phyloP scores from a whole-genome alignment of 202 grass and related monocot species.

The Schoenoplectus tabernaemontani region DNA sequence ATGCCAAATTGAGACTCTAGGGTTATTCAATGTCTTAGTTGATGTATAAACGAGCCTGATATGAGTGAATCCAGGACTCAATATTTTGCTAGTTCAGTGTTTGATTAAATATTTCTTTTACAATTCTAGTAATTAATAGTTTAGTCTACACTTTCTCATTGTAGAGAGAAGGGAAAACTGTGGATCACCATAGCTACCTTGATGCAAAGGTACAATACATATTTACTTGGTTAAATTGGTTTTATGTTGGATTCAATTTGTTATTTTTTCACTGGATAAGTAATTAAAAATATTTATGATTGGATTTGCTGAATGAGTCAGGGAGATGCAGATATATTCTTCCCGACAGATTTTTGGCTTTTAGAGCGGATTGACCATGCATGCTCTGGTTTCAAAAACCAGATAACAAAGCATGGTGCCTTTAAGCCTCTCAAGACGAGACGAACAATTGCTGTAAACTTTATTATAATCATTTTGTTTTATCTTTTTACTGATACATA shows the following conservation, averaged over 20 bases:
- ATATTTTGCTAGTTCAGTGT: not conserved
- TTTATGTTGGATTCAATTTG: not conserved
- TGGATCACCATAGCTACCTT: slow-evolving; percentile 64
- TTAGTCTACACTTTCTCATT: slow-evolving; percentile 20
- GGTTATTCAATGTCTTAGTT: not conserved
- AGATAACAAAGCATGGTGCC: slow-evolving; percentile 40
- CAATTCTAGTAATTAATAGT: not conserved
- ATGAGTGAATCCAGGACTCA: not conserved
- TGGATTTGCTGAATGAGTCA: slow-evolving; percentile 25
- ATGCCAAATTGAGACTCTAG: not conserved
- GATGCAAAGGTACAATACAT: slow-evolving; percentile 71
- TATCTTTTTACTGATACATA: not conserved
- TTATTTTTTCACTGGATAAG: not conserved
- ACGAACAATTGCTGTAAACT: slow-evolving; percentile 81
- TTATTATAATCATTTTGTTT: slow-evolving; percentile 1
- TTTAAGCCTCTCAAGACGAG: slow-evolving; percentile 78
- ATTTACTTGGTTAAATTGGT: slow-evolving; percentile 7
- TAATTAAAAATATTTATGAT: not conserved
- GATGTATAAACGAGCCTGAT: not conserved
- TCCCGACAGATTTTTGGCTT: slow-evolving; percentile 84
- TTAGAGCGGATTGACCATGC: slow-evolving; percentile 81
- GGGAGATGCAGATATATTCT: slow-evolving; percentile 96
- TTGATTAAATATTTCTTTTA: not conserved
- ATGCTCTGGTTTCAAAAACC: slow-evolving; percentile 60
- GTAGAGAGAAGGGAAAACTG: slow-evolving; percentile 75